A percentile compares a stretch with the other conserved stretches of the same genome.
phyloP scores from a whole-genome alignment of 1,284 basidiomycete species.

The Microbotryum scabiosae region DNA sequence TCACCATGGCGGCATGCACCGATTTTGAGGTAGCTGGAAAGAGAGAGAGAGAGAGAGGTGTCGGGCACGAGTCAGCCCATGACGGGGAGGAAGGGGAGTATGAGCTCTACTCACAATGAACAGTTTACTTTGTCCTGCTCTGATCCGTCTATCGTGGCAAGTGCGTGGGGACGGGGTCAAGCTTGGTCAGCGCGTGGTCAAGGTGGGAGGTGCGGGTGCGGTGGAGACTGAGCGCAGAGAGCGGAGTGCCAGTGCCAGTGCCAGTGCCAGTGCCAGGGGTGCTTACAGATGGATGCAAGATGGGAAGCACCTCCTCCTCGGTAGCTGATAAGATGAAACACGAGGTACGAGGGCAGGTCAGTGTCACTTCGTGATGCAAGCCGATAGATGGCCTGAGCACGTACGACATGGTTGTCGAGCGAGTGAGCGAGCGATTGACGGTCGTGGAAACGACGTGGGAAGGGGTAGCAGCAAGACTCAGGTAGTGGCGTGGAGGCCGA shows the following conservation, averaged over 20 bases:
- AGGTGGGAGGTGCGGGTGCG: too few relatives aligned
- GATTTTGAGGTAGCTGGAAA: conserved; percentile 52
- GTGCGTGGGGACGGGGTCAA: background rate
- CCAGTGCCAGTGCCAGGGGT: too few relatives aligned
- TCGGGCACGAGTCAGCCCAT: background rate
- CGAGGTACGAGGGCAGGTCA: background rate
- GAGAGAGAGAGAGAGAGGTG: background rate
- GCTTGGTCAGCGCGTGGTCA: too few relatives aligned
- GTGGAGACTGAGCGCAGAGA: background rate
- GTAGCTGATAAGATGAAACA: background rate
- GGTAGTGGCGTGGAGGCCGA: too few relatives aligned
- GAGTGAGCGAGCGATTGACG: background rate
- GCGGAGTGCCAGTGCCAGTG: too few relatives aligned
- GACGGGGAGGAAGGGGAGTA: background rate
- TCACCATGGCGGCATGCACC: conserved; percentile 94
- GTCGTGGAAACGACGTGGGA: background rate
- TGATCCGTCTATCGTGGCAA: conserved; percentile 31
- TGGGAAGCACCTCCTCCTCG: conserved; percentile 28
- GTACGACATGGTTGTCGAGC: conserved; percentile 11
- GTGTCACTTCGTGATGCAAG: background rate
- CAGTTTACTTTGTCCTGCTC: conserved; percentile 38
- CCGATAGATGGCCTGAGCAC: background rate
- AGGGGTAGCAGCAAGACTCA: background rate
- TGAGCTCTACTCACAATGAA: conserved; percentile 25
- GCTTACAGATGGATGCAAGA: conserved; percentile 29